Base-by-base conservation (phyloP, 257 asterid species). In the Solanum piurae region DNA sequence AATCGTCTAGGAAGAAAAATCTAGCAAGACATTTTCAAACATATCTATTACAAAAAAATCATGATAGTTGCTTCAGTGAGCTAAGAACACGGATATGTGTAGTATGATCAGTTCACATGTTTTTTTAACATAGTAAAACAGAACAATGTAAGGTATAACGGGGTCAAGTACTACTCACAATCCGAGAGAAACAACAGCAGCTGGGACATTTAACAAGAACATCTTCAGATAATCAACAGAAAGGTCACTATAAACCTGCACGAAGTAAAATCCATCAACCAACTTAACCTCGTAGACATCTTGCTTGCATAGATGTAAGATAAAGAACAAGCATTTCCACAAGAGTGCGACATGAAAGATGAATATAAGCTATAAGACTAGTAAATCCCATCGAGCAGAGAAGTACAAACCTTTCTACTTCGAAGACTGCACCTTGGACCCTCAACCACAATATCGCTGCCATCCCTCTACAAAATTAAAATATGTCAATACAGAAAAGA, bases 341-440 rank as follows among this genome's bases (percentile, higher is more conserved):
- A 13, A 12, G 16, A 33, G 33, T 1, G 29, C 16, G 58, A 83
- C 76, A 89, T 27, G 89, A 86, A 86, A 85, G 16, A 82, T 86
- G 82, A 88, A 86, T 13, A 42, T 16, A 6, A 3, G 16, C 9
- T 44, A 46, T 7, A 16, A 29, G 21, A 7, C 27, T 79, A 44
- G 64, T 25, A 79, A 44, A 25, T 46, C 66, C 37, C 27, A 27
- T 80, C 38, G 40, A 44, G 85, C 25, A 79, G 38, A 7, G 18
- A 72, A 73, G 34, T 83, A 88, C 94, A 49, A 77, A 97, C 99
- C 99, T 94, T 95, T 91, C 93, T 93, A 89, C 94, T 97, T 29
- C 99, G 99, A 80, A 97, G 98, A 92, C 99, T 97, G 93, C 99
- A 97, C 37, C 99, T 96, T 85, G 99, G 99, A 73, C 99, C 99